These are phyloP conservation scores for Pythium brachiatum DNA, from an alignment of 352 stramenopile species.

Conservation along the genomic window DNA sequence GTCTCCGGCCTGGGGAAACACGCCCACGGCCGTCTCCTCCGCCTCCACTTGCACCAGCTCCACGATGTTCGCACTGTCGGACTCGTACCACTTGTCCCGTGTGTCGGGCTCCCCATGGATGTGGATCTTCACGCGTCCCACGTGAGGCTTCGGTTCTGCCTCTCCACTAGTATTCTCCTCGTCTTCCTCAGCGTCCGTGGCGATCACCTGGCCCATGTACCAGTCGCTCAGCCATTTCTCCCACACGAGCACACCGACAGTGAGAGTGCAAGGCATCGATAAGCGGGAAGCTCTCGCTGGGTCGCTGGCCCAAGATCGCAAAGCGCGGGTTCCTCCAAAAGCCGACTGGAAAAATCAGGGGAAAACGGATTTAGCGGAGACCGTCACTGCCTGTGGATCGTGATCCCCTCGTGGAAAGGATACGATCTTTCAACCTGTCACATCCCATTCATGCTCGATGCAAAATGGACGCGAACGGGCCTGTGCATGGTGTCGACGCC, in stretches of 20 bases:
- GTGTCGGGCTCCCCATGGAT: constrained; percentile 45
- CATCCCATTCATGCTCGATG: not conserved
- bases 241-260: constrained; percentile 35
- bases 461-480: not conserved
- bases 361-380: not conserved
- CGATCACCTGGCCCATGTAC: constrained; percentile 48
- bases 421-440: not conserved
- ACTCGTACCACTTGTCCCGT: constrained; percentile 45
- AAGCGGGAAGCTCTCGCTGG: not conserved
- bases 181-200: constrained; percentile 4
- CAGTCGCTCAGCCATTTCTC: constrained; percentile 39
- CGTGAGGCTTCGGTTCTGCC: not conserved
- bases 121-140: constrained; percentile 26
- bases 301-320: no score
- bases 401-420: not conserved
- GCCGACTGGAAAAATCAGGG: not conserved
- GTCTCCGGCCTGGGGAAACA: constrained; percentile 33
- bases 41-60: constrained; percentile 28
- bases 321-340: not conserved
- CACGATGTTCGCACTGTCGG: constrained; percentile 25
- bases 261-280: constrained; percentile 8
- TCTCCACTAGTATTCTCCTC: not conserved
- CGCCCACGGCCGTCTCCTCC: constrained; percentile 33
- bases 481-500: not conserved
- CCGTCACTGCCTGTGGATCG: not conserved